Conservation (phyloP, 1,284 basidiomycete species). For the Irpex rosettiformis region DNA sequence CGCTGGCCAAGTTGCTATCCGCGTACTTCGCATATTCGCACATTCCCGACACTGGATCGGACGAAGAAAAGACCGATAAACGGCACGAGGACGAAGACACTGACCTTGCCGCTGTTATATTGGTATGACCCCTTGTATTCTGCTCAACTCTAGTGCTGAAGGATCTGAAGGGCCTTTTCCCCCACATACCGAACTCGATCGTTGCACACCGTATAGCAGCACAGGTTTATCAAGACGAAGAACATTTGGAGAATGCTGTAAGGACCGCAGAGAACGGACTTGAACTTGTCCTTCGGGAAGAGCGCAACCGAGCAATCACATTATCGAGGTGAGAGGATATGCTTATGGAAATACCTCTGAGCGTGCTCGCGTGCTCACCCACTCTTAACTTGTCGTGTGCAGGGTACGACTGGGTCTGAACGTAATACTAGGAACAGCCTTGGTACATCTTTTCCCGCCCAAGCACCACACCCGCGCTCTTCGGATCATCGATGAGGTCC, state of each 20-base stretch:
- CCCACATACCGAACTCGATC: constrained; percentile 56
- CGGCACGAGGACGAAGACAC: constrained; percentile 32
- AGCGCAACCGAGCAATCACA: constrained; percentile 56
- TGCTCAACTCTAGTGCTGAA: constrained; percentile 1
- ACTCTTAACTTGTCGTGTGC: constrained; percentile 5
- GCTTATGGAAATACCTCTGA: too few species aligned
- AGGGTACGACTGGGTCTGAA: constrained; percentile 65
- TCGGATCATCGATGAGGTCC: constrained; percentile 68
- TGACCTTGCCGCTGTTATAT: constrained; percentile 48
- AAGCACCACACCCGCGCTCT: constrained; percentile 85
- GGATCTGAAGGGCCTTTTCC: constrained; percentile 54
- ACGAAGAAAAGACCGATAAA: constrained; percentile 28
- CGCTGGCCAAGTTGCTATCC: constrained; percentile 56
- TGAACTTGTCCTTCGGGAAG: constrained; percentile 52
- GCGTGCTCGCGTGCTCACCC: too few species aligned
- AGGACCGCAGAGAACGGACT: constrained; percentile 71
- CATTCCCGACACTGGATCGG: constrained; percentile 39
- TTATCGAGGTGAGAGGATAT: constrained; percentile 53
- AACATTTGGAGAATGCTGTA: constrained; percentile 77
- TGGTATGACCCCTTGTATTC: constrained; percentile 37
- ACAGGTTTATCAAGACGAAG: constrained; percentile 71
- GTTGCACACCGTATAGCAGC: constrained; percentile 71
- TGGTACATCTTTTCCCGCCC: constrained; percentile 86
- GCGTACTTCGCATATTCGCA: constrained; percentile 68
- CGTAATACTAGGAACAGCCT: constrained; percentile 62